phyloP scores from a whole-genome alignment of 2,329 filamentous ascomycete genomes.

The Calonectria crousiana region DNA sequence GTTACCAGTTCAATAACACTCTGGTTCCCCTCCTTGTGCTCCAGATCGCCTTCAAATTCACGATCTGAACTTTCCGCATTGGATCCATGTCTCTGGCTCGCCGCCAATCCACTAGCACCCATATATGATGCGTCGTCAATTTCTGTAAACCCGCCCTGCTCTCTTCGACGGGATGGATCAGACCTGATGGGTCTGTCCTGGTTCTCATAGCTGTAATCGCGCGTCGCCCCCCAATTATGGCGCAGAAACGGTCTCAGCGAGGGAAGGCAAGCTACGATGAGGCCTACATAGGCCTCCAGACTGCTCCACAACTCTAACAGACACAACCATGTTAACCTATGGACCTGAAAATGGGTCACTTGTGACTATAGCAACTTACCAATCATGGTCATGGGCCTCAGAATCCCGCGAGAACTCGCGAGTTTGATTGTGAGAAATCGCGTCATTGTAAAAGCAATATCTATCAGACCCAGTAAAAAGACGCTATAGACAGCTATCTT shows the following conservation, averaged over 20 bases:
- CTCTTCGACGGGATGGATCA: neutral
- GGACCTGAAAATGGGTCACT: too few relatives aligned
- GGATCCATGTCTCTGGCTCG: neutral
- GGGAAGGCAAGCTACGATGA: neutral
- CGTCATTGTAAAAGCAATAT: neutral
- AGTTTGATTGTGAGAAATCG: neutral
- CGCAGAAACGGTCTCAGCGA: neutral
- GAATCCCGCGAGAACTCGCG: neutral
- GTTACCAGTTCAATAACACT: neutral
- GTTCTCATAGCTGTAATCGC: neutral
- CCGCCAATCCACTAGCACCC: neutral
- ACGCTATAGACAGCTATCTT: neutral
- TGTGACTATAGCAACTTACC: neutral
- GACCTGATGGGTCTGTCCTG: neutral
- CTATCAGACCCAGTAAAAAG: neutral
- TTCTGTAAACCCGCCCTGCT: neutral
- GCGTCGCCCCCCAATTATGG: neutral
- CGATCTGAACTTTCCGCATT: neutral
- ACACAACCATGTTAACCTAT: neutral
- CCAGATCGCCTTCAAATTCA: neutral
- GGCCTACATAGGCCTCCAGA: neutral
- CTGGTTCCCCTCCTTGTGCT: neutral
- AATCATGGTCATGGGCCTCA: neutral
- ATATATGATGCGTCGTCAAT: neutral
- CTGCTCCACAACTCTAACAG: neutral